Percentiles rank a stretch among this genome's conserved stretches.
Evolutionary conservation across 2,329 filamentous ascomycete genomes (phyloP).

Genomic region (Colletotrichum tabaci): DNA sequence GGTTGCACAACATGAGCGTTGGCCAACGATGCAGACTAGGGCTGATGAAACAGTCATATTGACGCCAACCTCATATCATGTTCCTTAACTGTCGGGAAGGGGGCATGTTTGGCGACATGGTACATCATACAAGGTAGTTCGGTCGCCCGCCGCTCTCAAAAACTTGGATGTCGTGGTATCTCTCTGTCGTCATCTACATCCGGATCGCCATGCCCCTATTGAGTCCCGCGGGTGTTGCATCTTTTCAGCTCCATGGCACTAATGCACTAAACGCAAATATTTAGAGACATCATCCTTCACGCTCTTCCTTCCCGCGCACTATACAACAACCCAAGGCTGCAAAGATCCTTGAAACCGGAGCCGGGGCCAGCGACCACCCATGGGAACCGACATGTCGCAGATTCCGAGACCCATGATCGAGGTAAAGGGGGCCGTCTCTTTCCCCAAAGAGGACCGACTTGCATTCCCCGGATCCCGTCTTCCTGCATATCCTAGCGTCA

Average conservation of each 20-base stretch:
- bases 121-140: background rate
- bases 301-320: background rate
- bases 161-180: background rate
- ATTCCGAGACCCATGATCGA: slow-evolving; percentile 32
- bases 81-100: background rate
- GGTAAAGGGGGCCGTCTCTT: background rate
- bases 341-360: slow-evolving; percentile 1
- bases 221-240: background rate
- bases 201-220: slow-evolving; percentile 19
- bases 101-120: background rate
- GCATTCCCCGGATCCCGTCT: slow-evolving; percentile 40
- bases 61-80: background rate
- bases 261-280: slow-evolving; percentile 32
- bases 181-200: slow-evolving; percentile 2
- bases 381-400: slow-evolving; percentile 32
- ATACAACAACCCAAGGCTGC: slow-evolving; percentile 1
- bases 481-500: slow-evolving; percentile 38
- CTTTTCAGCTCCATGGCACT: slow-evolving; percentile 27
- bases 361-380: background rate
- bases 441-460: slow-evolving; percentile 10
- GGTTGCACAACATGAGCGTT: background rate
- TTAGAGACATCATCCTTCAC: slow-evolving; percentile 18
- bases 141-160: slow-evolving; percentile 2
- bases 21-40: background rate
- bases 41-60: background rate